Evolutionary conservation across 768 basidiomycete species (phyloP).

Genomic region (Collybiopsis luxurians): DNA sequence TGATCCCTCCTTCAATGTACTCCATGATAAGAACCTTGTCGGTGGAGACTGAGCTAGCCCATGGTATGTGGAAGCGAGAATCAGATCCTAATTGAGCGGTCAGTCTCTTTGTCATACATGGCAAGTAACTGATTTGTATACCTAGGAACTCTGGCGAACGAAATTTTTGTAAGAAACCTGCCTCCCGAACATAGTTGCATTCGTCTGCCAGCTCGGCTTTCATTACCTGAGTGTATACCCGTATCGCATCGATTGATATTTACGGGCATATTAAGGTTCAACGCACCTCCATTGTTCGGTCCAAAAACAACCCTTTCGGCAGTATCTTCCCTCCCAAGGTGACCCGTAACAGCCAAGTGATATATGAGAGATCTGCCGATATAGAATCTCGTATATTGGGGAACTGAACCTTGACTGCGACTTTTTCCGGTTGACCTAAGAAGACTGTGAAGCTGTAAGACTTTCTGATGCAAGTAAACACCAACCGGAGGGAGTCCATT

Average conservation of each 20-base stretch:
- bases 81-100: constrained; percentile 51
- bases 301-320: constrained; percentile 87
- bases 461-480: not conserved
- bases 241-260: not conserved
- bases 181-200: constrained; percentile 88
- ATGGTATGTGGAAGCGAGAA: constrained; percentile 76
- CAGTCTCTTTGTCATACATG: no score
- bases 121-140: no score
- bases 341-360: constrained; percentile 74
- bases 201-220: constrained; percentile 88
- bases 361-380: constrained; percentile 81
- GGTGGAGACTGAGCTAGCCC: constrained; percentile 82
- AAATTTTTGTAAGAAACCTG: constrained; percentile 64
- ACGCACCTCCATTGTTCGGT: constrained; percentile 74
- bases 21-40: constrained; percentile 89
- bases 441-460: not conserved
- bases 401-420: constrained; percentile 92
- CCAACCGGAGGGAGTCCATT: constrained; percentile 46
- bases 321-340: constrained; percentile 59
- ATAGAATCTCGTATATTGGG: constrained; percentile 89
- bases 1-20: constrained; percentile 64
- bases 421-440: constrained; percentile 41
- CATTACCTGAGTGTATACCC: constrained; percentile 63
- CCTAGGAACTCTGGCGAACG: constrained; percentile 31
- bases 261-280: not conserved